Evolutionary conservation across 139 green algal genomes (phyloP).

Genomic region (Tetratostichococcus sp.): DNA sequence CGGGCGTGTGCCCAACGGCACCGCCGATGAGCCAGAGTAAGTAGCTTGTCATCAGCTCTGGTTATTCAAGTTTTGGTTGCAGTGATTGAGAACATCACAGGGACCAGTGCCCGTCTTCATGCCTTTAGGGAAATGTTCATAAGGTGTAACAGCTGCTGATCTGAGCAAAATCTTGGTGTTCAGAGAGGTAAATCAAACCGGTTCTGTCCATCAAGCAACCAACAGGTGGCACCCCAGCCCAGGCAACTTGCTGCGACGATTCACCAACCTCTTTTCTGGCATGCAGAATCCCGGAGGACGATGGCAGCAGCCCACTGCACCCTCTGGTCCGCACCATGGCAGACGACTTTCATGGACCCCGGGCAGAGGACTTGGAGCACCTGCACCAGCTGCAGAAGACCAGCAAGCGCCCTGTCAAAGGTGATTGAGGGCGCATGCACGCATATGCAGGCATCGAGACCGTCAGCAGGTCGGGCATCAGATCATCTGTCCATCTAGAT

Average conservation of each 20-base stretch:
- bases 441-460: no score
- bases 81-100: not conserved
- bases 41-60: not conserved
- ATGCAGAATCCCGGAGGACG: not conserved
- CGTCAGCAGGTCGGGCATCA: not conserved
- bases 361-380: conserved; percentile 22
- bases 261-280: not conserved
- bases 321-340: not conserved
- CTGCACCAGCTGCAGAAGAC: conserved; percentile 29
- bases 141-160: no score
- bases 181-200: no score
- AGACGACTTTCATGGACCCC: not conserved
- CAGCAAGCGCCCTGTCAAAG: conserved; percentile 7
- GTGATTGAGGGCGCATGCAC: not conserved
- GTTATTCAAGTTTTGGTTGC: not conserved
- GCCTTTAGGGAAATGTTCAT: no score
- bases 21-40: not conserved
- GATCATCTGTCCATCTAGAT: not conserved
- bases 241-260: not conserved
- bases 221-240: not conserved
- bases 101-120: no score
- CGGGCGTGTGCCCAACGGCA: not conserved
- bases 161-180: no score
- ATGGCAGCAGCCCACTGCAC: not conserved
- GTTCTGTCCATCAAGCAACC: no score